Evolutionary conservation across 192 early-diverging fungal genomes (phyloP).

Genomic region (Borealophlyctis nickersoniae): DNA sequence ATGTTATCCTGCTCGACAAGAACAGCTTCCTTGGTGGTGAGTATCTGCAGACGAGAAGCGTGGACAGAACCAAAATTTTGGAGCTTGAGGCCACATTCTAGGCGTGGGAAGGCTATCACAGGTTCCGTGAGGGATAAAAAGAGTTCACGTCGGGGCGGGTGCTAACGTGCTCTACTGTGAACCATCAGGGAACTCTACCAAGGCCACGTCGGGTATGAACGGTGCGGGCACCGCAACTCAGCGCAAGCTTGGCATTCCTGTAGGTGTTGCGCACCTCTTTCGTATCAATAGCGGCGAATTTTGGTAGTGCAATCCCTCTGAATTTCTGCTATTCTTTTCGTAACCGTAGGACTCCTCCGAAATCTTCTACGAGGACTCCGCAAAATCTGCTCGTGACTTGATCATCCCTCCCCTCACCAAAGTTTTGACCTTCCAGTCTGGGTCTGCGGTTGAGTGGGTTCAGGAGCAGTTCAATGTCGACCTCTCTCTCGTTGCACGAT

Average conservation of each 20-base stretch:
- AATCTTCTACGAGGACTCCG: conserved; percentile 83
- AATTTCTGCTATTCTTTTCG: conserved; percentile 2
- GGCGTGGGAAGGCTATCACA: background rate
- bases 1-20: conserved; percentile 82
- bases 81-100: conserved; percentile 2
- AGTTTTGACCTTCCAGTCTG: conserved; percentile 82
- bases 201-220: conserved; percentile 98
- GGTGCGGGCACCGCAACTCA: conserved; percentile 88
- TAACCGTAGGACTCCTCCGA: conserved; percentile 70
- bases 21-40: conserved; percentile 79
- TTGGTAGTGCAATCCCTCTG: background rate
- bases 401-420: conserved; percentile 76
- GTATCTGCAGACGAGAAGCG: too few relatives aligned
- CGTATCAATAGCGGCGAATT: background rate
- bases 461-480: conserved; percentile 86
- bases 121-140: background rate
- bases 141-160: too few relatives aligned
- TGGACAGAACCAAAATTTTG: too few relatives aligned
- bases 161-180: too few relatives aligned
- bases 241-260: conserved; percentile 53
- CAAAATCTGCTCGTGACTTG: conserved; percentile 78
- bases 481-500: conserved; percentile 80
- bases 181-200: conserved; percentile 84
- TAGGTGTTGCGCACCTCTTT: conserved; percentile 17
- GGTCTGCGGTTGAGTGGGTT: conserved; percentile 89